Conservation (phyloP, 352 stramenopile genomes). For the Phytophthora colocasiae region DNA sequence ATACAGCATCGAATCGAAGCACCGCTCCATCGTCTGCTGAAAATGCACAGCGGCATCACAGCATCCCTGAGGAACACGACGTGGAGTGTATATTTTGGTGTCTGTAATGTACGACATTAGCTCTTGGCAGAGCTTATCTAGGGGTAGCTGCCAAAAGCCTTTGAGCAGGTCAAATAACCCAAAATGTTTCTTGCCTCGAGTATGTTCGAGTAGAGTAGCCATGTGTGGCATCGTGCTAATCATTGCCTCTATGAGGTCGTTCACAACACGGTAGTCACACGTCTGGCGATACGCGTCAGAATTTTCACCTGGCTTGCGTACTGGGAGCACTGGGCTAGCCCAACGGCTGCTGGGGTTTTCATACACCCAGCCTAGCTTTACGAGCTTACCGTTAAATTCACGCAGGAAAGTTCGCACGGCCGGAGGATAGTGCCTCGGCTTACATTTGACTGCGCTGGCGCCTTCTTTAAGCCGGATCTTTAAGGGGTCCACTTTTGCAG, state of each 20-base stretch:
- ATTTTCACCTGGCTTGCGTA: no score
- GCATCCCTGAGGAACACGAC: background rate
- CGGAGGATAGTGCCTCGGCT: slow-evolving; percentile 5
- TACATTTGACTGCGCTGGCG: slow-evolving; percentile 1
- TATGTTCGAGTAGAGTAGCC: no score
- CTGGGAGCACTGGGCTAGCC: background rate
- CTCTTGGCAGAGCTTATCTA: no score
- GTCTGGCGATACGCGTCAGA: no score
- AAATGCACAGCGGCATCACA: slow-evolving; percentile 1
- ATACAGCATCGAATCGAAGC: background rate
- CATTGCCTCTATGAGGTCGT: no score
- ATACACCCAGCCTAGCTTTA: slow-evolving; percentile 7
- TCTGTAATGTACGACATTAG: no score
- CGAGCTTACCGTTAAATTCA: slow-evolving; percentile 11
- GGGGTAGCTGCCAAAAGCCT: no score
- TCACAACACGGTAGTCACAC: no score
- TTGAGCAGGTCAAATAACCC: no score
- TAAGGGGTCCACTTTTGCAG: background rate
- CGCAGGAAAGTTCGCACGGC: background rate
- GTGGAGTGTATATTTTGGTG: background rate
- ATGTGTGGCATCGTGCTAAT: no score
- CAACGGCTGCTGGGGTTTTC: background rate
- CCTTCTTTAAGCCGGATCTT: background rate
- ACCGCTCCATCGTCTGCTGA: background rate
- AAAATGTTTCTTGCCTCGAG: no score